Evolutionary conservation across 2,329 filamentous ascomycete genomes (phyloP).

Genomic region (Botryosphaeria agaves): DNA sequence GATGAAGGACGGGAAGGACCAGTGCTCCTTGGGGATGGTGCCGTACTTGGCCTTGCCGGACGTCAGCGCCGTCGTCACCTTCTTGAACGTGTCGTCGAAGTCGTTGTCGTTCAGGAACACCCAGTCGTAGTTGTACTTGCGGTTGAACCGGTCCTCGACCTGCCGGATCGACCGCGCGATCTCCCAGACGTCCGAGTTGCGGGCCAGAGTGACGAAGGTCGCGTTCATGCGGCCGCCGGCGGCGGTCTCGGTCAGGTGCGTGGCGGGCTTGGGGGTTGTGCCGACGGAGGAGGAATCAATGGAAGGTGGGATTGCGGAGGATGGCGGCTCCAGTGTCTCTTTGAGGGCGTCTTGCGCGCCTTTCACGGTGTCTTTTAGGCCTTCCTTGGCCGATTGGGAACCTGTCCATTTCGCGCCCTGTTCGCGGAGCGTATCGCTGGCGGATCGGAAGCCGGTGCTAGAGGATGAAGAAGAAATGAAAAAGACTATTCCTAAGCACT

Average conservation of each 20-base stretch:
- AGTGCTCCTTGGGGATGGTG: slow-evolving; percentile 77
- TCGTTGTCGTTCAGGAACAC: slow-evolving; percentile 95
- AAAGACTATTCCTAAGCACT: slow-evolving; percentile 59
- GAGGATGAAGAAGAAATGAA: slow-evolving; percentile 54
- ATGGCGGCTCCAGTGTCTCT: too few species aligned
- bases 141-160: slow-evolving; percentile 96
- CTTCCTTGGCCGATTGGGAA: slow-evolving; percentile 4
- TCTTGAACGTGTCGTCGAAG: slow-evolving; percentile 87
- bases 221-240: slow-evolving; percentile 76
- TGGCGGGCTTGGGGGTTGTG: slow-evolving; percentile 15
- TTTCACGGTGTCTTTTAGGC: slow-evolving; percentile 5
- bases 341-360: slow-evolving; percentile 1
- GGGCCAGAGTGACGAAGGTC: slow-evolving; percentile 88
- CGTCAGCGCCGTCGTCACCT: slow-evolving; percentile 73
- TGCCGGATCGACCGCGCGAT: slow-evolving; percentile 91
- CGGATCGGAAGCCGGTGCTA: slow-evolving; percentile 18
- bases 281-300: slow-evolving; percentile 10
- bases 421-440: slow-evolving; percentile 17
- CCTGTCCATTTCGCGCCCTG: slow-evolving; percentile 10
- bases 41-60: slow-evolving; percentile 88
- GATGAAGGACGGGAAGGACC: slow-evolving; percentile 93
- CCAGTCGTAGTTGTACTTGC: slow-evolving; percentile 95
- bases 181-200: slow-evolving; percentile 91
- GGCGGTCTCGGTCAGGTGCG: slow-evolving; percentile 27
- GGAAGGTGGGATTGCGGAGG: too few species aligned